Evolutionary conservation across 2,329 filamentous ascomycete species (phyloP).

Genomic region (Hysterium pulicare): DNA sequence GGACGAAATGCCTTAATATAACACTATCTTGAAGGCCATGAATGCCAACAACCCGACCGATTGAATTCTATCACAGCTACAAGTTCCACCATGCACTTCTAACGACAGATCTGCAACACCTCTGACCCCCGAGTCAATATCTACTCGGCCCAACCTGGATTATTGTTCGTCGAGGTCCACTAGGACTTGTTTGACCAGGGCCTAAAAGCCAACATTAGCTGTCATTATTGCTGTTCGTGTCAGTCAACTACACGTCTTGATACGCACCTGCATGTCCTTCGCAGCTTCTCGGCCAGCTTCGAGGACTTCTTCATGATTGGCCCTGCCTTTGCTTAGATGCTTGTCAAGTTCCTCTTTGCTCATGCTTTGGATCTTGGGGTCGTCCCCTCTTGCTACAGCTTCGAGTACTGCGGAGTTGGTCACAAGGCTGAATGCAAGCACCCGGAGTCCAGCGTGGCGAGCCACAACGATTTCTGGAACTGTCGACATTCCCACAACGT

Average conservation of each 20-base stretch:
- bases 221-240: no score
- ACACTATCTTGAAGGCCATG: no score
- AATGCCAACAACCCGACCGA: no score
- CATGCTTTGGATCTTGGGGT: constrained; percentile 51
- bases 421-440: constrained; percentile 63
- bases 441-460: constrained; percentile 60
- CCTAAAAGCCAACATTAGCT: constrained; percentile 17
- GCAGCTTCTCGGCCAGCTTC: constrained; percentile 59
- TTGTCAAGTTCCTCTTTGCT: constrained; percentile 50
- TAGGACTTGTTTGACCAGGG: constrained; percentile 46
- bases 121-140: no score
- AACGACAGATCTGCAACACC: not conserved
- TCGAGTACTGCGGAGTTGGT: constrained; percentile 63
- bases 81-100: not conserved
- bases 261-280: constrained; percentile 57
- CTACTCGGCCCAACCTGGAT: no score
- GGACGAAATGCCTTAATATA: no score
- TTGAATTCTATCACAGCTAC: not conserved
- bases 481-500: constrained; percentile 69
- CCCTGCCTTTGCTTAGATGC: constrained; percentile 57
- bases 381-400: constrained; percentile 57
- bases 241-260: no score
- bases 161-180: constrained; percentile 32
- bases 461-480: constrained; percentile 67
- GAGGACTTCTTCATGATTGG: constrained; percentile 63